Evolutionary conservation across 2,329 filamentous ascomycete species (phyloP).

Genomic region (Cyphellophora europaea): DNA sequence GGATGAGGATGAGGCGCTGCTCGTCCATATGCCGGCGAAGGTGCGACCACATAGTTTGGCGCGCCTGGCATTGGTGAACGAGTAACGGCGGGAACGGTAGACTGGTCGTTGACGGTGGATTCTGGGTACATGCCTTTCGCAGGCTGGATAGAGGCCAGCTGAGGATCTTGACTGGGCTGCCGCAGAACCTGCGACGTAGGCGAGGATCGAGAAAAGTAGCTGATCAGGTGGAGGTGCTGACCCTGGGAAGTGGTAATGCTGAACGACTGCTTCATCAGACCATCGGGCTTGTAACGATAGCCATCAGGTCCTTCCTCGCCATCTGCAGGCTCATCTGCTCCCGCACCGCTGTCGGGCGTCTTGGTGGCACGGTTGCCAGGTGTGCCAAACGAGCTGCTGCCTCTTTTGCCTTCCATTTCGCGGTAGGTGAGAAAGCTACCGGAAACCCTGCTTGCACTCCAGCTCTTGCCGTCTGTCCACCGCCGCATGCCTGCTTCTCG

Average conservation of each 20-base stretch:
- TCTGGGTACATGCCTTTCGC: constrained; percentile 96
- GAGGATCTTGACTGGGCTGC: constrained; percentile 72
- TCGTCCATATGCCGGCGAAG: constrained; percentile 45
- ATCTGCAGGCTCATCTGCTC: constrained; percentile 68
- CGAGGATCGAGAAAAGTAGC: constrained; percentile 82
- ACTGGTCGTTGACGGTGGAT: constrained; percentile 79
- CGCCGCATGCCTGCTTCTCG: constrained; percentile 94
- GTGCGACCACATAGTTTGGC: constrained; percentile 42
- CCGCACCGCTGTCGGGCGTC: constrained; percentile 72
- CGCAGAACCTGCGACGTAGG: constrained; percentile 62
- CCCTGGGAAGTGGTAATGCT: constrained; percentile 88
- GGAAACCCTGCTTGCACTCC: constrained; percentile 94
- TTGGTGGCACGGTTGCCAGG: constrained; percentile 51
- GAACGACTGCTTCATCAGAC: constrained; percentile 98
- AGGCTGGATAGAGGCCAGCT: constrained; percentile 72
- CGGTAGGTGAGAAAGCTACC: constrained; percentile 96
- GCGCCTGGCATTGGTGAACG: constrained; percentile 58
- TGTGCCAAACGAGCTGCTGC: constrained; percentile 59
- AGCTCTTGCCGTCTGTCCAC: constrained; percentile 98
- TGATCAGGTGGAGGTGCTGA: constrained; percentile 94
- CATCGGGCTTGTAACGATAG: constrained; percentile 90
- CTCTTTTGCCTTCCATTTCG: constrained; percentile 97
- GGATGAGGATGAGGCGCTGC: constrained; percentile 27
- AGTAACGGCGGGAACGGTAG: constrained; percentile 70
- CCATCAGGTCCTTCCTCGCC: constrained; percentile 70